Evolutionary conservation across 331 rosid genomes (phyloP).

Genomic region (Telfairia occidentalis): DNA sequence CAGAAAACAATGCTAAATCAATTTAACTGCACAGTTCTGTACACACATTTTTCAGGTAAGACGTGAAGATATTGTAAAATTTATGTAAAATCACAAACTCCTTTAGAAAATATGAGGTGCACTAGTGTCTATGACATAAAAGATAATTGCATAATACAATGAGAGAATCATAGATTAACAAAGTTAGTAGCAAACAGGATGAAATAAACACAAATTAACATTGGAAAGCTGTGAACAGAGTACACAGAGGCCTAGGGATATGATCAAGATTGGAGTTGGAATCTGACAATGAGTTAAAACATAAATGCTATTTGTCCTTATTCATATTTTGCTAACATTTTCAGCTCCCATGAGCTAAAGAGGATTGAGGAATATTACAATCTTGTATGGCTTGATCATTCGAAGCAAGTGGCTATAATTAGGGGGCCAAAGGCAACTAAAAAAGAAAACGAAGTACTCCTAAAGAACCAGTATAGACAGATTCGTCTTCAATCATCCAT

Average conservation of each 20-base stretch:
- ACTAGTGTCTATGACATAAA: background rate
- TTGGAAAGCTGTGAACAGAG: background rate
- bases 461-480: background rate
- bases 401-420: background rate
- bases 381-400: background rate
- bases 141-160: background rate
- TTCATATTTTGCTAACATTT: background rate
- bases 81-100: background rate
- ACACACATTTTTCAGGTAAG: background rate
- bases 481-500: constrained; percentile 1
- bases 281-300: background rate
- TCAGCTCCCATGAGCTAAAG: background rate
- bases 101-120: background rate
- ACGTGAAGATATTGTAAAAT: background rate
- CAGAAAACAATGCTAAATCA: background rate
- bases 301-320: background rate
- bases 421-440: background rate
- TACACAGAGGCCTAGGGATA: background rate
- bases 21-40: background rate
- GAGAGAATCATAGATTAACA: constrained; percentile 1
- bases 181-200: background rate
- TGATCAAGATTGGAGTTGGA: background rate
- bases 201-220: background rate
- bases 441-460: background rate
- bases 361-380: background rate